Base-by-base conservation (phyloP, 2,329 filamentous ascomycete genomes). In the Aspergillus alliaceus region DNA sequence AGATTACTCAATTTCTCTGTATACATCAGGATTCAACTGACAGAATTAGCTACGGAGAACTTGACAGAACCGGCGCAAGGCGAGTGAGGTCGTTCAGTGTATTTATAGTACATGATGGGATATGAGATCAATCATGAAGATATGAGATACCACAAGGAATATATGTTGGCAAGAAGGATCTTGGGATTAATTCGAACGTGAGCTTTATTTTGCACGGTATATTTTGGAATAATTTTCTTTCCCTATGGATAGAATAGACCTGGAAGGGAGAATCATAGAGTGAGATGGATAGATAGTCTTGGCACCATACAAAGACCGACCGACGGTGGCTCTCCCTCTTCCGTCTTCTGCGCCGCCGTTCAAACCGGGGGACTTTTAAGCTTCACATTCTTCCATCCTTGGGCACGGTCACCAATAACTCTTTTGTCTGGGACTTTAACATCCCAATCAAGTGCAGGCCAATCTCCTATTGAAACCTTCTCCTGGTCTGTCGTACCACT, bases 31-130 rank as follows among this genome's bases (percentile, higher is more conserved):
- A 42, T 53, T 27, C 34, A 12, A 39, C 53, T 58, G 53, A 59
- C 8, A 24, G 51, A 58, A 27, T 42, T 63, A 96, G 91, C 90
- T 37, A 96, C 91, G 67, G 90, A 93, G 63, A 92, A 89, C 64
- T 77, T 96, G 40, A 90, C 92, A 71, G 90, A 93, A 24, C 90
- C 91, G 3, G 83, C 86, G 57, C 91, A 71, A 82, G 52, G 44
- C 44, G 29, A 48, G 12, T 27, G 27, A 20, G 9, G 2, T 48
- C 14, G 15, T n/a, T 44, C 7, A 29, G 24, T 46, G 35, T 4
- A 20, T 44, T 24, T 15, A 20, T 15, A 25, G 40, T 14, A 25
- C 15, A 47, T 29, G 9, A 48, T 48, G 18, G 44, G 29, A 48
- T 48, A 48, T 22, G 44, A 32, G 25, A 31, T 31, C 25, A 15